Percentiles rank a stretch among this genome's conserved stretches.
Evolutionary conservation across 164 flowering plant genomes (phyloP).

Genomic region (Chimonanthus salicifolius): DNA sequence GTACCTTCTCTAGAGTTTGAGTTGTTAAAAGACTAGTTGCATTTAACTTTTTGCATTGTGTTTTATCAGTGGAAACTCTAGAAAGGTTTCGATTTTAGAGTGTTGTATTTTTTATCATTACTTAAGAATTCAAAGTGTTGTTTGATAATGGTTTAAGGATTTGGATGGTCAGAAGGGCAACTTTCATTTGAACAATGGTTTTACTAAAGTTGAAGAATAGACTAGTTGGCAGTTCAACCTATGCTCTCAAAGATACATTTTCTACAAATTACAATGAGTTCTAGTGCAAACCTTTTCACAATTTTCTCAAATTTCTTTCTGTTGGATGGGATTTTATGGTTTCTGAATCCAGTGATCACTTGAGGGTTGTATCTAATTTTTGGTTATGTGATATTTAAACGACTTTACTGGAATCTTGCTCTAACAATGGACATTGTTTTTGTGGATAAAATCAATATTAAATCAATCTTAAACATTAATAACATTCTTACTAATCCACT

Average conservation of each 20-base stretch:
- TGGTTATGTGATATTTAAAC: not conserved
- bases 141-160: not conserved
- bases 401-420: not conserved
- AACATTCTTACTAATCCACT: not conserved
- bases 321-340: not conserved
- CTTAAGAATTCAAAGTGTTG: not conserved
- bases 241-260: not conserved
- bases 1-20: not conserved
- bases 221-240: not conserved
- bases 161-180: not conserved
- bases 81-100: not conserved
- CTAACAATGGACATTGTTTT: not conserved
- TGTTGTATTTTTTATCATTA: not conserved
- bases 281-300: too few species aligned
- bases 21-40: not conserved
- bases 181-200: not conserved
- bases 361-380: not conserved
- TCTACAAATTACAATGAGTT: not conserved
- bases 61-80: not conserved
- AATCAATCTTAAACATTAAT: not conserved
- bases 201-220: not conserved
- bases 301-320: not conserved
- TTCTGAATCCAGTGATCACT: too few species aligned
- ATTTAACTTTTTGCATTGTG: too few species aligned
- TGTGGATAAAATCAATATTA: not conserved